Evolutionary conservation across 2,329 filamentous ascomycete genomes (phyloP).

Genomic region (Colletotrichum euphorbiae): DNA sequence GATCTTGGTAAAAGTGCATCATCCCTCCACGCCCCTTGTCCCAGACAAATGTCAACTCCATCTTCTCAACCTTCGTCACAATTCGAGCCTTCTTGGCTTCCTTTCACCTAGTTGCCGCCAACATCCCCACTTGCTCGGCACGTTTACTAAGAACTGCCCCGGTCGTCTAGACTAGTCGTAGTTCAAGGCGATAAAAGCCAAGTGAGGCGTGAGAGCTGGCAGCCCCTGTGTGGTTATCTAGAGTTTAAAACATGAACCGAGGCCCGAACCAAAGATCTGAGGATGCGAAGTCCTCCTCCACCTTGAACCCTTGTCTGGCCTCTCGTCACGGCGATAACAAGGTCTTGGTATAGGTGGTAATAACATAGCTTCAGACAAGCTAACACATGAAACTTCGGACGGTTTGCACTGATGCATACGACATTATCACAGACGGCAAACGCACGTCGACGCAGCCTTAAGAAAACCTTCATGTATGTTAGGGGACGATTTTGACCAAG

Average conservation of each 20-base stretch:
- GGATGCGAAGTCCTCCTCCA: background rate
- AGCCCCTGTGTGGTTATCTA: too few species aligned
- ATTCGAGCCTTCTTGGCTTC: too few species aligned
- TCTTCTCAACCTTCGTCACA: too few species aligned
- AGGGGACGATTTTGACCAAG: background rate
- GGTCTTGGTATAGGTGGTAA: background rate
- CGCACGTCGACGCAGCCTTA: background rate
- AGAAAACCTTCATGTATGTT: background rate
- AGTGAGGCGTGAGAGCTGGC: background rate
- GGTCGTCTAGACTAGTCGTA: background rate
- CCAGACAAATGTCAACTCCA: background rate
- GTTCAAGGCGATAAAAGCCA: too few species aligned
- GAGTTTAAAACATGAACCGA: slow-evolving; percentile 2
- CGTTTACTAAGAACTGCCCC: background rate
- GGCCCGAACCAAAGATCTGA: slow-evolving; percentile 6
- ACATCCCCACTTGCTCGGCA: background rate
- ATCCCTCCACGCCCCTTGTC: background rate
- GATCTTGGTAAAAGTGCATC: slow-evolving; percentile 34
- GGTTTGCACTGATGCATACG: too few species aligned
- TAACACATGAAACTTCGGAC: background rate
- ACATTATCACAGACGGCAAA: background rate
- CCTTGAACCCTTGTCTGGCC: background rate
- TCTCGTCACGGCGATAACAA: background rate
- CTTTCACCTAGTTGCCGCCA: background rate
- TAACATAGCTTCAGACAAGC: background rate